A percentile compares a stretch with the other conserved stretches of the same genome.
Conservation (phyloP, 345 rosid genomes). For the Populus nigra region DNA sequence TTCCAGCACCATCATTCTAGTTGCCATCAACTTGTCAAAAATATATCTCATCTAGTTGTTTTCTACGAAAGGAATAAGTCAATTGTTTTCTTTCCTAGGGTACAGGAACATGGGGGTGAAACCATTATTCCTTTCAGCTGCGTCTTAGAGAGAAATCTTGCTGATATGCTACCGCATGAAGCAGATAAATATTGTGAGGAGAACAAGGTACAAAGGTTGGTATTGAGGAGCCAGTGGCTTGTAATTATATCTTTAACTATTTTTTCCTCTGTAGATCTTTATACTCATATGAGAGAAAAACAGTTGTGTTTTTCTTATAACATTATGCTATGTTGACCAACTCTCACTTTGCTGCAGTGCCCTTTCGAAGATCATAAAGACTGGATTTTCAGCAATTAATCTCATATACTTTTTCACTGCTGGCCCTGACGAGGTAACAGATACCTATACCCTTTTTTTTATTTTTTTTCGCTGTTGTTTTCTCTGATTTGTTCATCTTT, state of each 20-base stretch:
- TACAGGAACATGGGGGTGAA: constrained; percentile 95
- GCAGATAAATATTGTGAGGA: constrained; percentile 88
- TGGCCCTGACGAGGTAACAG: constrained; percentile 89
- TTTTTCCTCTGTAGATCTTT: background rate
- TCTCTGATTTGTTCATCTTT: background rate
- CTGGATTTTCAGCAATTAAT: constrained; percentile 92
- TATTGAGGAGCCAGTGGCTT: constrained; percentile 10
- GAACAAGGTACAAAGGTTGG: constrained; percentile 92
- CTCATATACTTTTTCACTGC: constrained; percentile 98
- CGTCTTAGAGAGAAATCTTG: constrained; percentile 67
- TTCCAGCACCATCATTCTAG: too few species aligned
- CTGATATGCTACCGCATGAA: constrained; percentile 77
- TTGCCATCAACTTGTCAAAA: background rate
- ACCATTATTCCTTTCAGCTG: constrained; percentile 92
- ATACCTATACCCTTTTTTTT: background rate
- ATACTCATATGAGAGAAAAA: constrained; percentile 1
- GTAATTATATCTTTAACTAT: background rate
- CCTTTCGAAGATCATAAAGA: constrained; percentile 95
- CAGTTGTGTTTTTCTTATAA: background rate
- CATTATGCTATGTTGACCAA: background rate
- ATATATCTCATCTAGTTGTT: background rate
- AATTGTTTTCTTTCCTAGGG: constrained; percentile 49
- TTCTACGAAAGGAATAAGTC: background rate
- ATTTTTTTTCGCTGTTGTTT: background rate
- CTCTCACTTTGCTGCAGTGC: constrained; percentile 48